phyloP scores from a whole-genome alignment of 495 filamentous ascomycete species.

The Parathielavia hyrcaniae region DNA sequence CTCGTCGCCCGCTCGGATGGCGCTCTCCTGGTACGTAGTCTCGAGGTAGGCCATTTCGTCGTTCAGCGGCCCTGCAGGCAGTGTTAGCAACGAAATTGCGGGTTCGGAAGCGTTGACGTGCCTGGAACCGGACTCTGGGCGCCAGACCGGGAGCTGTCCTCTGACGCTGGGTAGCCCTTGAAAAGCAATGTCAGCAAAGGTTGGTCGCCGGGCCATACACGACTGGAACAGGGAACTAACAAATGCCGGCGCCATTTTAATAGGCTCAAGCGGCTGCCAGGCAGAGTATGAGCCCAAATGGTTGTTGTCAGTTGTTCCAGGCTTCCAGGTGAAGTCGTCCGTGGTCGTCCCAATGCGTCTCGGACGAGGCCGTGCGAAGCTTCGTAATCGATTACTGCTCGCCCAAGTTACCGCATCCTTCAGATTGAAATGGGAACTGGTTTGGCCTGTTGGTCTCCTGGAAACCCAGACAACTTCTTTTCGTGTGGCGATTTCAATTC shows the following conservation, averaged over 20 bases:
- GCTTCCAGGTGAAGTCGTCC: too few relatives aligned
- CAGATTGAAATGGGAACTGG: background rate
- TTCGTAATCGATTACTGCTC: background rate
- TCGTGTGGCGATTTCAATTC: too few relatives aligned
- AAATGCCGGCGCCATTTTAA: slow-evolving; percentile 29
- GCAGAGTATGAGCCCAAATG: background rate
- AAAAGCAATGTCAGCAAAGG: slow-evolving; percentile 14
- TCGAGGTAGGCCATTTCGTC: slow-evolving; percentile 29
- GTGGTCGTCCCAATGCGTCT: background rate
- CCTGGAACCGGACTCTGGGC: slow-evolving; percentile 24
- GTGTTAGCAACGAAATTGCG: slow-evolving; percentile 10
- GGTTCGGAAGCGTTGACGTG: slow-evolving; percentile 1
- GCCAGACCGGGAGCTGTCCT: slow-evolving; percentile 19
- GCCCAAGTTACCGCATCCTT: slow-evolving; percentile 6
- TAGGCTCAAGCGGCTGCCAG: background rate
- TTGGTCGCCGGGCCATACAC: background rate
- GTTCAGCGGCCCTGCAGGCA: slow-evolving; percentile 6
- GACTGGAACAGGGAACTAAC: slow-evolving; percentile 19
- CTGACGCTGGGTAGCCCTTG: slow-evolving; percentile 22
- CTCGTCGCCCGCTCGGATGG: slow-evolving; percentile 34
- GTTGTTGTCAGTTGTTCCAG: background rate
- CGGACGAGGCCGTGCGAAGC: background rate
- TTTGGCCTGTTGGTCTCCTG: too few relatives aligned
- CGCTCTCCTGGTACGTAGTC: slow-evolving; percentile 26
- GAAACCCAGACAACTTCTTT: too few relatives aligned